Conservation (phyloP, 2,329 filamentous ascomycete genomes). For the Penicillium freii region DNA sequence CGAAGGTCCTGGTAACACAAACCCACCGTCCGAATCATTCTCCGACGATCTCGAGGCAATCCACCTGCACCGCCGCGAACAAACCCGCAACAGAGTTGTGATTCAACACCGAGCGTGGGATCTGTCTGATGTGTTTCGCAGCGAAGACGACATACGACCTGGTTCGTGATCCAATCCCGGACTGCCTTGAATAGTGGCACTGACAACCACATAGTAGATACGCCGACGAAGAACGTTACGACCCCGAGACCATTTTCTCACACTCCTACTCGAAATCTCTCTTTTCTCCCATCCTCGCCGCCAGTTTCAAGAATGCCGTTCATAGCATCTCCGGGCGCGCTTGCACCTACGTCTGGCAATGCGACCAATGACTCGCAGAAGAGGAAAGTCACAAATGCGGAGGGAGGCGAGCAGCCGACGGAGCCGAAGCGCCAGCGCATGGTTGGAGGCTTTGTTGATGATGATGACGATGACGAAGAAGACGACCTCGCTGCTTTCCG, state of each 20-base stretch:
- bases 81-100: slow-evolving; percentile 38
- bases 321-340: slow-evolving; percentile 41
- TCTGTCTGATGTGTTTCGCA: slow-evolving; percentile 43
- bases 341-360: slow-evolving; percentile 40
- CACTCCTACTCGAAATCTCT: slow-evolving; percentile 16
- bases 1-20: slow-evolving; percentile 32
- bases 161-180: slow-evolving; percentile 22
- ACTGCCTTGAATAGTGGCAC: neutral
- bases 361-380: slow-evolving; percentile 38
- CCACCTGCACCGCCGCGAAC: slow-evolving; percentile 33
- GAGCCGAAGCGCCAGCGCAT: slow-evolving; percentile 43
- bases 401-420: slow-evolving; percentile 25
- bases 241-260: slow-evolving; percentile 13
- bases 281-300: slow-evolving; percentile 35
- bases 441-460: slow-evolving; percentile 44
- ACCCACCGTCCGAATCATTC: slow-evolving; percentile 35
- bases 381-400: slow-evolving; percentile 37
- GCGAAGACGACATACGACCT: slow-evolving; percentile 42
- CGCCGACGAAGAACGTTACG: slow-evolving; percentile 34
- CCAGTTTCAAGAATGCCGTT: slow-evolving; percentile 40
- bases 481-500: slow-evolving; percentile 29
- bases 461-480: slow-evolving; percentile 39
- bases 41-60: slow-evolving; percentile 44
- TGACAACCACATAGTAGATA: slow-evolving; percentile 28
- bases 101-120: slow-evolving; percentile 47